phyloP scores from a whole-genome alignment of 352 stramenopile genomes.

The Pelagophyceae sp. region DNA sequence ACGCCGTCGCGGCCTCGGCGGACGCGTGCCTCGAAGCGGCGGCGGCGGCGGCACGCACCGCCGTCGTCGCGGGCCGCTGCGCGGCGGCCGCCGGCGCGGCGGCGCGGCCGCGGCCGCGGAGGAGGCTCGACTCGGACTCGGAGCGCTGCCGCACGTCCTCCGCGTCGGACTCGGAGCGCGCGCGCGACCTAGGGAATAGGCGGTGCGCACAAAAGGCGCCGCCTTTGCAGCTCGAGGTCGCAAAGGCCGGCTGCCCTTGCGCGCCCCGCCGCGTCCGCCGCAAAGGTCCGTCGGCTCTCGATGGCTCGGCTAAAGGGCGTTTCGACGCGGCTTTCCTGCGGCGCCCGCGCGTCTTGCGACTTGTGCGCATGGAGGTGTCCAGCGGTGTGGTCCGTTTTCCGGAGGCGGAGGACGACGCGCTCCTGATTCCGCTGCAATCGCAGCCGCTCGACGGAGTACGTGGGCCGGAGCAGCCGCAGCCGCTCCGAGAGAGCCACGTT shows the following conservation, averaged over 20 bases:
- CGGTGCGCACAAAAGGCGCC: background rate
- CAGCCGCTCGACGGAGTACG: conserved; percentile 8
- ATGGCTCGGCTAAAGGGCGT: background rate
- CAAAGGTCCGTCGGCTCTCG: background rate
- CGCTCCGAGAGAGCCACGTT: conserved; percentile 17
- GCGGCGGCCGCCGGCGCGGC: too few species aligned
- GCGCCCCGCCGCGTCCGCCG: too few species aligned
- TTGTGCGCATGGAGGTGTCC: conserved; percentile 20
- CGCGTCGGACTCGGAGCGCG: too few species aligned
- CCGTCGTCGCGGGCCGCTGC: too few species aligned
- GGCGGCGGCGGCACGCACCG: too few species aligned
- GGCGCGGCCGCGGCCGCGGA: too few species aligned
- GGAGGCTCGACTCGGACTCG: too few species aligned
- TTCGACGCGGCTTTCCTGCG: background rate
- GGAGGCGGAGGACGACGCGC: conserved; percentile 9
- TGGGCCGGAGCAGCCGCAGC: conserved; percentile 19
- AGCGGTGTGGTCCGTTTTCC: conserved; percentile 24
- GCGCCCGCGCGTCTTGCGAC: background rate
- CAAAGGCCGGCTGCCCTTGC: background rate
- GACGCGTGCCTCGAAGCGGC: too few species aligned
- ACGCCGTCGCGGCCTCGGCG: too few species aligned
- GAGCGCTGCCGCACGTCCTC: too few species aligned
- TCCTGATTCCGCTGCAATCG: background rate
- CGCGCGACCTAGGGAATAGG: background rate
- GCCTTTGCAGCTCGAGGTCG: background rate